These are phyloP conservation scores for Alternaria consortialis DNA, from an alignment of 2,329 filamentous ascomycete species.

Conservation along the genomic window DNA sequence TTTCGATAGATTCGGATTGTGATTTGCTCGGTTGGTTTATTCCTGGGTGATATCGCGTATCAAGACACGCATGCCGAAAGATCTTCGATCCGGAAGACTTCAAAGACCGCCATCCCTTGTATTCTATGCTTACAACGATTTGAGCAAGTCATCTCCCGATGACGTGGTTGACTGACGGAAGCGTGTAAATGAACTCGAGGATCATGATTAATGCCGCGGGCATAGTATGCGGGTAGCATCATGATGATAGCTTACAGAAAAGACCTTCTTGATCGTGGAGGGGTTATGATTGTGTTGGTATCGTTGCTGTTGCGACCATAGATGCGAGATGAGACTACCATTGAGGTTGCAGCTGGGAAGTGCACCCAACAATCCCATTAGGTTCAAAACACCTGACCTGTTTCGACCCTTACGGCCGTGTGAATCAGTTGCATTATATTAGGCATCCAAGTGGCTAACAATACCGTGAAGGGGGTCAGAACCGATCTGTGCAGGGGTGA, in stretches of 20 bases:
- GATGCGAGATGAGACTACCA: fast-evolving
- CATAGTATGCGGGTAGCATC: background rate
- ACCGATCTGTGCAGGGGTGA: conserved; percentile 3
- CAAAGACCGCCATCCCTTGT: conserved; percentile 23
- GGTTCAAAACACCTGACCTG: background rate
- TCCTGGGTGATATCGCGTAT: conserved; percentile 22
- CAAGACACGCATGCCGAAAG: conserved; percentile 12
- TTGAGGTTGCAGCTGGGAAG: background rate
- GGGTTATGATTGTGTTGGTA: too few species aligned
- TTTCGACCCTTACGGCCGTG: background rate
- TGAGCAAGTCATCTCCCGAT: conserved; percentile 22
- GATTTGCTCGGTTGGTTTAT: conserved; percentile 9
- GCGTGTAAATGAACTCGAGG: conserved; percentile 21
- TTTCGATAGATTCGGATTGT: conserved; percentile 7
- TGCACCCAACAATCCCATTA: too few species aligned
- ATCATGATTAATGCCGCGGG: background rate
- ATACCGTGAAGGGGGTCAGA: background rate
- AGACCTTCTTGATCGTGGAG: too few species aligned
- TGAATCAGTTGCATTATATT: background rate
- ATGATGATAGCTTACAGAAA: background rate
- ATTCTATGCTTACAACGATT: conserved; percentile 32
- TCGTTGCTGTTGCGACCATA: background rate
- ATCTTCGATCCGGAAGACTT: conserved; percentile 23
- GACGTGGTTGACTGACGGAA: conserved; percentile 32
- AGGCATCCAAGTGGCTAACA: too few species aligned